These are phyloP conservation scores for Fusarium sp. DNA, from an alignment of 2,329 filamentous ascomycete species.

Conservation along the genomic window DNA sequence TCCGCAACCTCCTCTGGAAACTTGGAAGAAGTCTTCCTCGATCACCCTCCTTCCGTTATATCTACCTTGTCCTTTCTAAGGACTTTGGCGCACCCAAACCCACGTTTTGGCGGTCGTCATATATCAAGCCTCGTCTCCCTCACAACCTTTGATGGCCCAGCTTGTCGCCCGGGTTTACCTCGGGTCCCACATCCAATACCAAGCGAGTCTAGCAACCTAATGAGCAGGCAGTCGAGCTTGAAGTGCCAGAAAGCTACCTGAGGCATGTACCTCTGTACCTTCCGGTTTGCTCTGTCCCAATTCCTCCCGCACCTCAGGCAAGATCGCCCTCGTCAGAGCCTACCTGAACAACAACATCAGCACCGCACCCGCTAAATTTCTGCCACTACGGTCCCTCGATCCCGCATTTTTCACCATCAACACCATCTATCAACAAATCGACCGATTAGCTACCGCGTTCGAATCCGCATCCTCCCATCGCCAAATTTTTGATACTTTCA, in stretches of 20 bases:
- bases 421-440: constrained; percentile 44
- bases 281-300: constrained; percentile 5
- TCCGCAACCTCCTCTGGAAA: constrained; percentile 24
- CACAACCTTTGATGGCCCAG: constrained; percentile 41
- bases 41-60: not conserved
- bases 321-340: constrained; percentile 38
- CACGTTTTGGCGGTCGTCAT: constrained; percentile 28
- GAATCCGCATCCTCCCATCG: constrained; percentile 38
- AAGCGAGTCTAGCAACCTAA: constrained; percentile 2
- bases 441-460: constrained; percentile 41
- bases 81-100: not conserved
- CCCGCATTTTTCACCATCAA: constrained; percentile 47
- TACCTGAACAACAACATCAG: constrained; percentile 49
- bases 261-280: constrained; percentile 39
- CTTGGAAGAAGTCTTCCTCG: constrained; percentile 43
- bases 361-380: constrained; percentile 50
- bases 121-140: constrained; percentile 17
- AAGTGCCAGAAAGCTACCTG: constrained; percentile 30
- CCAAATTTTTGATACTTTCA: constrained; percentile 29
- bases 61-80: not conserved
- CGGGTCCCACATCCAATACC: constrained; percentile 36
- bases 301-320: constrained; percentile 19
- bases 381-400: constrained; percentile 47
- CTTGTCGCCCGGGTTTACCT: constrained; percentile 46
- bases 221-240: constrained; percentile 7